Evolutionary conservation across 352 stramenopile species (phyloP).

Genomic region (Pythium phragmitis): DNA sequence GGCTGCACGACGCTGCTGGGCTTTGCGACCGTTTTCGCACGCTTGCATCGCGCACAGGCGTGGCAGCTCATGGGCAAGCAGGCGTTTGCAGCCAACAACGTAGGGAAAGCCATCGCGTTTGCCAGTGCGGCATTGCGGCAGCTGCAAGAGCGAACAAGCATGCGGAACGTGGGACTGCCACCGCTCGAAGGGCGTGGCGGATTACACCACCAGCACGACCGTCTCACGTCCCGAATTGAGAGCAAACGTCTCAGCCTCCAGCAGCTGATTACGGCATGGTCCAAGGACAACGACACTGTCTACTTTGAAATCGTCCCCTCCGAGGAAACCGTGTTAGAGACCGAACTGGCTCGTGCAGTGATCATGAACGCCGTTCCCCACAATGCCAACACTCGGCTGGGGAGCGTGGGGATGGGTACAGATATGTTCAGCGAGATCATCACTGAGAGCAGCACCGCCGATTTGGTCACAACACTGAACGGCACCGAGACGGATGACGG

Average conservation of each 20-base stretch:
- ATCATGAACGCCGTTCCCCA: slow-evolving; percentile 35
- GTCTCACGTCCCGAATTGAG: slow-evolving; percentile 9
- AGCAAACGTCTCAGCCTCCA: slow-evolving; percentile 22
- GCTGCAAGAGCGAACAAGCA: slow-evolving; percentile 29
- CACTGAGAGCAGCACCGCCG: neutral
- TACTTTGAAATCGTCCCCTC: slow-evolving; percentile 33
- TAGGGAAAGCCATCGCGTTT: slow-evolving; percentile 37
- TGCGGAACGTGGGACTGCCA: slow-evolving; percentile 25
- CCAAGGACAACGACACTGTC: slow-evolving; percentile 33
- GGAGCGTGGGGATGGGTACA: slow-evolving; percentile 3
- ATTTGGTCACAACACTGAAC: slow-evolving; percentile 8
- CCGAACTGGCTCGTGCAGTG: slow-evolving; percentile 24
- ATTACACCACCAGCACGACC: slow-evolving; percentile 10
- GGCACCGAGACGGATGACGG: slow-evolving; percentile 5
- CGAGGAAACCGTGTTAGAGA: slow-evolving; percentile 25
- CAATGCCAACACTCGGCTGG: slow-evolving; percentile 18
- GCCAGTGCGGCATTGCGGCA: slow-evolving; percentile 18
- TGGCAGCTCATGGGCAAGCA: slow-evolving; percentile 30
- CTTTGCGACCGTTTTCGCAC: slow-evolving; percentile 34
- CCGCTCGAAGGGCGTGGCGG: slow-evolving; percentile 14
- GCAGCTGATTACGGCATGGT: slow-evolving; percentile 12
- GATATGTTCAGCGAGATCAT: slow-evolving; percentile 13
- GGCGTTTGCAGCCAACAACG: slow-evolving; percentile 19
- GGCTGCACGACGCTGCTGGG: slow-evolving; percentile 22
- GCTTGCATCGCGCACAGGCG: slow-evolving; percentile 31